Percentiles rank a stretch among this genome's conserved stretches.
Evolutionary conservation across 2,329 filamentous ascomycete genomes (phyloP).

Genomic region (Colletotrichum cuscutae): DNA sequence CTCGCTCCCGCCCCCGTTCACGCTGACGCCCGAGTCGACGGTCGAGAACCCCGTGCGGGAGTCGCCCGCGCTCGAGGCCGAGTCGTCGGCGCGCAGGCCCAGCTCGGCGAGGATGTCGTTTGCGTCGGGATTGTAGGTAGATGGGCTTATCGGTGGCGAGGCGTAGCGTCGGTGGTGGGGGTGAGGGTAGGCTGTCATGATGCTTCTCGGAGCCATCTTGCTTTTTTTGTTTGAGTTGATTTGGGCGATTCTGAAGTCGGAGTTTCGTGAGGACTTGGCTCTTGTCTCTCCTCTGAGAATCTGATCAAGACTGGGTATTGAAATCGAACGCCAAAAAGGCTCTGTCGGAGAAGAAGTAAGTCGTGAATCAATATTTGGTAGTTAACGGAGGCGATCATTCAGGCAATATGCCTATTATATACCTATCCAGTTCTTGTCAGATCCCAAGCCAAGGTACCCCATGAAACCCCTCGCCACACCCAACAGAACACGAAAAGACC

Average conservation of each 20-base stretch:
- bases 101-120: conserved; percentile 37
- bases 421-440: not conserved
- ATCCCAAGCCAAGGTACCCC: not conserved
- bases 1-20: not conserved
- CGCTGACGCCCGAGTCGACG: conserved; percentile 2
- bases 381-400: not conserved
- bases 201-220: conserved; percentile 11
- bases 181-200: conserved; percentile 7
- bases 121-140: not conserved
- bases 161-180: not conserved
- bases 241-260: no score
- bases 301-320: not conserved
- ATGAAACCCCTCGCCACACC: not conserved
- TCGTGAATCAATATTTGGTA: not conserved
- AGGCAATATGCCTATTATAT: not conserved
- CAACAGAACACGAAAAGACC: not conserved
- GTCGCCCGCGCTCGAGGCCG: conserved; percentile 30
- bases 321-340: not conserved
- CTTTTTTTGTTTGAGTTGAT: no score
- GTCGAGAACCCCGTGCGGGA: conserved; percentile 5
- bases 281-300: not conserved
- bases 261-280: no score
- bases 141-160: not conserved
- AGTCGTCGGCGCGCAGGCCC: conserved; percentile 35
- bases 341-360: not conserved